Evolutionary conservation across 352 stramenopile genomes (phyloP), one percentile per base, ranked within the genome.

Genomic region (Globisporangium takayamanum): DNA sequence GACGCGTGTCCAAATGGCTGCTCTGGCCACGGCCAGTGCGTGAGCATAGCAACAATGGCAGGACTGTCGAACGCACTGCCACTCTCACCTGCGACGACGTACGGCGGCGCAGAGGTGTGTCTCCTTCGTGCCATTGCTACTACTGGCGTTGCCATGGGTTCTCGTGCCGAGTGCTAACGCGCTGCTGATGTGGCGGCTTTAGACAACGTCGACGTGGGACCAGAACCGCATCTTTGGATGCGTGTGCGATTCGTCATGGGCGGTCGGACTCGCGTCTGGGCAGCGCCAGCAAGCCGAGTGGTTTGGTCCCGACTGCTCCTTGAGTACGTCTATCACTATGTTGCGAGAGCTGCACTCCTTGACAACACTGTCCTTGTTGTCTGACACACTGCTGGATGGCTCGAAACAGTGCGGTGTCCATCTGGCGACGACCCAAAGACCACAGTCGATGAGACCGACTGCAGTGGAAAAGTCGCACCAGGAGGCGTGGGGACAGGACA

Each of bases 401-500:
- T 46, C 2, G 5, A 25, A 26, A 11, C 48, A 94, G 77, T 85
- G 54, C 84, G 74, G 28, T 97, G 88, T 59, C 87, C 90, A 6
- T 95, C 80, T 30, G 91, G 89, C 1, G 74, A 97, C 54, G 88
- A 97, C 54, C 88, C 91, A 0, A 69, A 88, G 59, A 96, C 89
- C 8, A 16, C 64, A 5, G 69, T 63, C 14, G 75, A 94, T 59
- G 92, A 98, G 69, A 96, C 84, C 1, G 63, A 97, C 51, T 98
- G 93, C 72, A 59, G 53, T 52, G 73, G 72, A 25, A 74, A 77
- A 28, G 39, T 68, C 12, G 76, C 81, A 25, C 30, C 45, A 1
- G 79, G 72, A 8, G 78, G 76, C 26, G 51, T 63, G 18, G 79
- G 69, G 36, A 68, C 64, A 0, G 80, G 81, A 0, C 67, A 20